Conservation (phyloP, 331 rosid genomes). For the Pyracantha coccinea region DNA sequence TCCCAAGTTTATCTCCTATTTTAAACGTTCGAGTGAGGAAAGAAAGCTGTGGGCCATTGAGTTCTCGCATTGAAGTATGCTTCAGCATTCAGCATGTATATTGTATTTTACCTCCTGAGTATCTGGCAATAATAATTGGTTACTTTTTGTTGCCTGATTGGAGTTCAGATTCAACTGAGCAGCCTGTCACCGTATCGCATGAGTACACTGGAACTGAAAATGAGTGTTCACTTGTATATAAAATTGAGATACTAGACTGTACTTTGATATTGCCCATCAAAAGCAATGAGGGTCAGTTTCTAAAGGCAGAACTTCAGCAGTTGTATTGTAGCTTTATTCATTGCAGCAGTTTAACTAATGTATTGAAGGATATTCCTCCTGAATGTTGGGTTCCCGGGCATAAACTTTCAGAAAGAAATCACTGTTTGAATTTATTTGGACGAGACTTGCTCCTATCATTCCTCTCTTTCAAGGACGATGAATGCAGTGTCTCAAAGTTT, state of each 20-base stretch:
- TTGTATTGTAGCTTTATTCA: conserved; percentile 45
- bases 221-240: conserved; percentile 39
- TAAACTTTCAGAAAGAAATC: conserved; percentile 49
- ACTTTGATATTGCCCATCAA: conserved; percentile 63
- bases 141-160: conserved; percentile 79
- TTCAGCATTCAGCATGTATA: conserved; percentile 72
- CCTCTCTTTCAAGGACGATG: conserved; percentile 39
- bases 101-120: conserved; percentile 85
- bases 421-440: conserved; percentile 63
- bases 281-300: conserved; percentile 52
- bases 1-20: conserved; percentile 60
- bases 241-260: conserved; percentile 81
- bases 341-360: conserved; percentile 34
- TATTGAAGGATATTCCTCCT: conserved; percentile 42
- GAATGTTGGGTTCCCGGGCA: conserved; percentile 45
- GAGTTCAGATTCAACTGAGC: conserved; percentile 43
- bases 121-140: conserved; percentile 77
- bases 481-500: conserved; percentile 20
- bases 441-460: conserved; percentile 55
- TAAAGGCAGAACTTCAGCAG: conserved; percentile 55
- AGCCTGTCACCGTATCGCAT: conserved; percentile 16
- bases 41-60: conserved; percentile 23
- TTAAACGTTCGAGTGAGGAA: conserved; percentile 64
- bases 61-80: conserved; percentile 48
- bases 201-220: conserved; percentile 26